Conservation (phyloP, 768 basidiomycete genomes). For the Kwoniella bestiolae region DNA sequence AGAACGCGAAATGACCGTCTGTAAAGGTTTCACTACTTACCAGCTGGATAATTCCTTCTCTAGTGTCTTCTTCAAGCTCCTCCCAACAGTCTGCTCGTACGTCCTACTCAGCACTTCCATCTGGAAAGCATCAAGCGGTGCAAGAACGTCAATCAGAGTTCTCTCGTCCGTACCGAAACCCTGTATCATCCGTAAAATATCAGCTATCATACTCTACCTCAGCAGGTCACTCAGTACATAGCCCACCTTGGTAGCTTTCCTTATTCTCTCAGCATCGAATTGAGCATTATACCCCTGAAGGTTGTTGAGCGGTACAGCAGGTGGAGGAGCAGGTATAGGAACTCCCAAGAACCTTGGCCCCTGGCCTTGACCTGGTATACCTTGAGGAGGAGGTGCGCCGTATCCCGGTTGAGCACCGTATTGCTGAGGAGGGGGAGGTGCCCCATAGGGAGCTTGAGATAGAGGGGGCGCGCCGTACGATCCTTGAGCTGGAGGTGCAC, state of each 20-base stretch:
- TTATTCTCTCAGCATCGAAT: constrained; percentile 55
- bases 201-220: neutral
- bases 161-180: constrained; percentile 56
- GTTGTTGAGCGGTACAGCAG: constrained; percentile 45
- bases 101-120: constrained; percentile 53
- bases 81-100: constrained; percentile 55
- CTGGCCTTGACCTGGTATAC: constrained; percentile 6
- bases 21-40: constrained; percentile 31
- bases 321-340: constrained; percentile 52
- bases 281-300: constrained; percentile 52
- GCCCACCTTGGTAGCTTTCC: constrained; percentile 59
- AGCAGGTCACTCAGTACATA: too few relatives aligned
- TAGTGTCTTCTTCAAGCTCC: constrained; percentile 47
- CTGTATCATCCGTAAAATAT: constrained; percentile 15
- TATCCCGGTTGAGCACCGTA: constrained; percentile 28
- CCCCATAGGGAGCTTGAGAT: constrained; percentile 11
- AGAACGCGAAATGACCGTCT: neutral
- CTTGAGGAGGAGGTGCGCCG: constrained; percentile 31
- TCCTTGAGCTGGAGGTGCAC: constrained; percentile 12
- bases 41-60: constrained; percentile 57
- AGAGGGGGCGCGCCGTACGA: constrained; percentile 27
- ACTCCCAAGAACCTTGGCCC: constrained; percentile 42
- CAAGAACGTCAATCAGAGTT: constrained; percentile 50
- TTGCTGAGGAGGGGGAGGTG: constrained; percentile 3
- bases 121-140: constrained; percentile 54